Evolutionary conservation across 306 rosid species (phyloP), one percentile per base, ranked within the genome.

Genomic region (Arachis stenosperma): DNA sequence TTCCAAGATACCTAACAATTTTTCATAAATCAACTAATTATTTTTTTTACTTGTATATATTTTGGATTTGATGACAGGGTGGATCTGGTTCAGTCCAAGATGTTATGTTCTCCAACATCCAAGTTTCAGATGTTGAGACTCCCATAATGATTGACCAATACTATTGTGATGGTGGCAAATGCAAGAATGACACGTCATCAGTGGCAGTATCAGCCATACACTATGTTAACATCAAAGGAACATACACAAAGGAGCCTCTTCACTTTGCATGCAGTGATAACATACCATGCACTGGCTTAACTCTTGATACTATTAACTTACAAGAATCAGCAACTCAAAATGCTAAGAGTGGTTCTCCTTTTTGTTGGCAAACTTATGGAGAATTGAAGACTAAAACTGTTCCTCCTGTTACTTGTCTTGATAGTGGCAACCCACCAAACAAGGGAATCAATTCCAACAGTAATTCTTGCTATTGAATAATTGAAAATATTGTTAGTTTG

Each of bases 291-390:
- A 79, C 84, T 1, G 91, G 83, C 12, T 63, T 93, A 47, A 86
- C 98, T 44, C 75, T 93, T 4, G 88, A 83, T 60, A 84, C 91
- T 80, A 82, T 93, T 13, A 46, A 83, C 13, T 82, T 93, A 4
- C 43, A 79, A 61, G 9, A 86, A 10, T 33, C 37, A 61, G 8
- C 88, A 12, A 79, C 75, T 40, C 75, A 81, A 58, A 62, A 43
- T 61, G 14, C 79, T n/a, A 14, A 71, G 11, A 55, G 10, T 51
- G 47, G 22, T 22, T 83, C 48, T 30, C 87, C 96, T 22, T 90
- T 89, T 82, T 93, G 97, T 73, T 93, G 97, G 93, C 65, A 89
- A 56, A 90, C 97, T 43, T 89, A 73, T 64, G 98, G 98, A 22
- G 87, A 70, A 22, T 78, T 89, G 7, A 89, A 86, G 70, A 86